Evolutionary conservation across 176 grass and related monocot species (phyloP).

Genomic region (Olyra latifolia): DNA sequence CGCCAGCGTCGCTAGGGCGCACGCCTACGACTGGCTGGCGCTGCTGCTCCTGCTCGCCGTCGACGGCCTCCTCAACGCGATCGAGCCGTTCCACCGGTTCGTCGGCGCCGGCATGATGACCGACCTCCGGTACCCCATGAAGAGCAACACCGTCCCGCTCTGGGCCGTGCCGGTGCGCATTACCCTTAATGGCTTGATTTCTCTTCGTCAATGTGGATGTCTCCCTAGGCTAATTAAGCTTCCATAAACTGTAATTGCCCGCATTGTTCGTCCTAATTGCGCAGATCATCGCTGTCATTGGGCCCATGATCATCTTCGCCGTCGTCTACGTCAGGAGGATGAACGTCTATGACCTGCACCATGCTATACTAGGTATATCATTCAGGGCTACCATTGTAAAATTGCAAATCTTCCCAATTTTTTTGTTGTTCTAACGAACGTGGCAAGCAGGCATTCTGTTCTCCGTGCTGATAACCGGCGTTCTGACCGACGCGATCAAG

Average conservation of each 20-base stretch:
- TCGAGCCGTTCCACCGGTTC: conserved; percentile 84
- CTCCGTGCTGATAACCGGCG: conserved; percentile 41
- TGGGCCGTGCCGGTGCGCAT: conserved; percentile 50
- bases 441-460: conserved; percentile 39
- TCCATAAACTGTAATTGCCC: too few species aligned
- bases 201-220: background rate
- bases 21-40: conserved; percentile 61
- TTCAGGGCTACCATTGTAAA: background rate
- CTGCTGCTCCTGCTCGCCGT: conserved; percentile 37
- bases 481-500: conserved; percentile 57
- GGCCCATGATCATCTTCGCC: conserved; percentile 30
- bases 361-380: conserved; percentile 35
- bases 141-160: conserved; percentile 70
- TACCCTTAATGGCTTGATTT: background rate
- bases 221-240: background rate
- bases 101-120: conserved; percentile 67
- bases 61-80: conserved; percentile 53
- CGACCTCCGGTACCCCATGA: conserved; percentile 68
- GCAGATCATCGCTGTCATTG: conserved; percentile 49
- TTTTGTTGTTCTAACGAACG: background rate
- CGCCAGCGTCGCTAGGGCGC: conserved; percentile 19
- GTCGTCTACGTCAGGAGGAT: conserved; percentile 25
- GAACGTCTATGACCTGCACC: conserved; percentile 49
- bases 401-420: background rate
- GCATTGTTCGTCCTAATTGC: background rate